Conservation (phyloP, 768 basidiomycete genomes). For the Podaxis sp. region DNA sequence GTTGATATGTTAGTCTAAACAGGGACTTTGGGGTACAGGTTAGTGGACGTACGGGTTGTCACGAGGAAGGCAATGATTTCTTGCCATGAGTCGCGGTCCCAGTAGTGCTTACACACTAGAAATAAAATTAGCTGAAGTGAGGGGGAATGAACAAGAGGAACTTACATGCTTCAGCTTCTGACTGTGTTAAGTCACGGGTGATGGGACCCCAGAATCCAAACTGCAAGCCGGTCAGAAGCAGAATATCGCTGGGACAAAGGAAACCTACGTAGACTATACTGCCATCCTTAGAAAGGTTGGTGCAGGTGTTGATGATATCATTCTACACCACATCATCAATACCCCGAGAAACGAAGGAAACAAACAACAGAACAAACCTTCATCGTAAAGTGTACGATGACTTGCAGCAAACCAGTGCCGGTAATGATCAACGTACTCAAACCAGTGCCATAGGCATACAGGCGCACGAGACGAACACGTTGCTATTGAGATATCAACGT, state of each 20-base stretch:
- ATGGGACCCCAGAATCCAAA: slow-evolving; percentile 58
- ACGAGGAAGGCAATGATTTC: slow-evolving; percentile 65
- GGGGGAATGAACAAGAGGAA: neutral
- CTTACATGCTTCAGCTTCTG: slow-evolving; percentile 49
- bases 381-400: slow-evolving; percentile 63
- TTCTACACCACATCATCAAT: slow-evolving; percentile 32
- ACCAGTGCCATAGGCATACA: slow-evolving; percentile 53
- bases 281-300: slow-evolving; percentile 31
- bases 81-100: slow-evolving; percentile 64
- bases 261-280: slow-evolving; percentile 36
- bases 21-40: neutral
- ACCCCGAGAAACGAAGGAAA: neutral
- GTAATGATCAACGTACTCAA: slow-evolving; percentile 46
- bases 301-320: slow-evolving; percentile 59
- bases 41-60: slow-evolving; percentile 45
- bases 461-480: slow-evolving; percentile 49
- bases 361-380: slow-evolving; percentile 44
- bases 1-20: neutral
- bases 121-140: slow-evolving; percentile 14
- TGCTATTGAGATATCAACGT: slow-evolving; percentile 35
- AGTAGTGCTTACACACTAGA: slow-evolving; percentile 61
- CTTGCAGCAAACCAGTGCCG: slow-evolving; percentile 50
- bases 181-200: slow-evolving; percentile 26
- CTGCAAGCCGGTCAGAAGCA: slow-evolving; percentile 22
- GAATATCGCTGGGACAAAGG: neutral